Percentiles rank a stretch among this genome's conserved stretches.
These are phyloP conservation scores for Fusarium brachygibbosum DNA, from an alignment of 2,329 filamentous ascomycete species.

Conservation along the genomic window DNA sequence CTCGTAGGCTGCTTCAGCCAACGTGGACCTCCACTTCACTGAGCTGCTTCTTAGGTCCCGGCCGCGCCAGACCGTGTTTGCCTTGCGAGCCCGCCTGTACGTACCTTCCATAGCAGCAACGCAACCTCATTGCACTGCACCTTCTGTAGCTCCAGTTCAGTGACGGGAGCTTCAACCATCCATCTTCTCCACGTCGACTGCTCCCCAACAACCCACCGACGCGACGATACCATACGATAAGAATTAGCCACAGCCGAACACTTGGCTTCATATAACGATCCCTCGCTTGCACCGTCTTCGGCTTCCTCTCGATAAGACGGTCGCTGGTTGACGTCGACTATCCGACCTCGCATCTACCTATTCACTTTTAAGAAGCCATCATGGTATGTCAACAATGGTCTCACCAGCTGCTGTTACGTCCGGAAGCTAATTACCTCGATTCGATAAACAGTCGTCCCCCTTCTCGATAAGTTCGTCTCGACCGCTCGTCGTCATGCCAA, in stretches of 20 bases:
- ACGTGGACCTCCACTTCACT: constrained; percentile 37
- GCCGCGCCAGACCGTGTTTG: constrained; percentile 61
- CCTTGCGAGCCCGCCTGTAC: constrained; percentile 51
- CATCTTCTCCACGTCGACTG: constrained; percentile 40
- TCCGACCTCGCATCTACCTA: constrained; percentile 40
- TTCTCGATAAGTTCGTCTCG: constrained; percentile 89
- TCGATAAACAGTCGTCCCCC: constrained; percentile 77
- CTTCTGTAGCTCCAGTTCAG: constrained; percentile 40
- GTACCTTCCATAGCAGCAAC: constrained; percentile 27
- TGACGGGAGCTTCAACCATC: constrained; percentile 44
- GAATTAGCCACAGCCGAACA: constrained; percentile 18
- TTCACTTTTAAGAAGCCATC: constrained; percentile 42
- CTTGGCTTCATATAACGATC: constrained; percentile 4
- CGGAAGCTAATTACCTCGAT: constrained; percentile 50
- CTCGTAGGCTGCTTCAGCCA: constrained; percentile 31
- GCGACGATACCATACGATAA: constrained; percentile 21
- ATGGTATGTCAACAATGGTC: constrained; percentile 49
- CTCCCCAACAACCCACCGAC: constrained; percentile 15
- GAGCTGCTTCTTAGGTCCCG: constrained; percentile 33
- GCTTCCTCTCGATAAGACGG: constrained; percentile 30
- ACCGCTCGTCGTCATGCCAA: constrained; percentile 4
- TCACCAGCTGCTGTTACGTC: background rate
- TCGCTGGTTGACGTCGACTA: constrained; percentile 45
- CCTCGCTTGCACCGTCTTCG: background rate
- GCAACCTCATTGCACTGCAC: constrained; percentile 37